Conservation (phyloP, 2,329 filamentous ascomycete species). For the Diaporthe destruens region DNA sequence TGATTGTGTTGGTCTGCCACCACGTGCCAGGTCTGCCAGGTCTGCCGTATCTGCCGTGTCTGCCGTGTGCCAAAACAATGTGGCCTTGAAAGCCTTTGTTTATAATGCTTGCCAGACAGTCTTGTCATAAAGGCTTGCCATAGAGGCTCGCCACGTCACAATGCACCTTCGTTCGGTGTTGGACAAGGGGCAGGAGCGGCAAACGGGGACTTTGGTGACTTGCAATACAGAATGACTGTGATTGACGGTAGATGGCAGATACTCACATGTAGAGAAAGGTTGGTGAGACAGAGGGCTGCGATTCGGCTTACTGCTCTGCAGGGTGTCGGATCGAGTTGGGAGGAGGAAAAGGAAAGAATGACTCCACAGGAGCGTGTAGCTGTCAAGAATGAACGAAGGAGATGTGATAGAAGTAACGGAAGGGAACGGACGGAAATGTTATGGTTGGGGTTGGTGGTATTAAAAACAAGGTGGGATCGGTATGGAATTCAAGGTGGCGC, state of each 20-base stretch:
- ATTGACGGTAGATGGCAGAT: neutral
- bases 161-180: neutral
- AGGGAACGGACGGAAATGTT: neutral
- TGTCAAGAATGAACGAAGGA: slow-evolving; percentile 30
- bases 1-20: neutral
- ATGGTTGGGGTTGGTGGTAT: slow-evolving; percentile 1
- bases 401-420: slow-evolving; percentile 27
- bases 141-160: neutral
- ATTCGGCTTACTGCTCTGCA: slow-evolving; percentile 31
- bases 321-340: slow-evolving; percentile 13
- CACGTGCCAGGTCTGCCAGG: too few relatives aligned
- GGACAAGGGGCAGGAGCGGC: neutral
- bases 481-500: slow-evolving; percentile 19
- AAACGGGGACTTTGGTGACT: neutral
- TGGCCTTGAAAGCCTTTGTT: neutral
- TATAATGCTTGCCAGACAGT: neutral
- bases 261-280: slow-evolving; percentile 32
- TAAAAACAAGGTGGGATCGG: slow-evolving; percentile 25
- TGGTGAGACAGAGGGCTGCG: slow-evolving; percentile 14
- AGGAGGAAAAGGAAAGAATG: slow-evolving; percentile 31
- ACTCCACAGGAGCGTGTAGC: slow-evolving; percentile 33
- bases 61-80: neutral
- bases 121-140: too few relatives aligned
- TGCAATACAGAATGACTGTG: neutral
- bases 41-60: too few relatives aligned